Evolutionary conservation across 1,284 basidiomycete genomes (phyloP), one percentile per base, ranked within the genome.

Genomic region (Sporisorium sorghi): DNA sequence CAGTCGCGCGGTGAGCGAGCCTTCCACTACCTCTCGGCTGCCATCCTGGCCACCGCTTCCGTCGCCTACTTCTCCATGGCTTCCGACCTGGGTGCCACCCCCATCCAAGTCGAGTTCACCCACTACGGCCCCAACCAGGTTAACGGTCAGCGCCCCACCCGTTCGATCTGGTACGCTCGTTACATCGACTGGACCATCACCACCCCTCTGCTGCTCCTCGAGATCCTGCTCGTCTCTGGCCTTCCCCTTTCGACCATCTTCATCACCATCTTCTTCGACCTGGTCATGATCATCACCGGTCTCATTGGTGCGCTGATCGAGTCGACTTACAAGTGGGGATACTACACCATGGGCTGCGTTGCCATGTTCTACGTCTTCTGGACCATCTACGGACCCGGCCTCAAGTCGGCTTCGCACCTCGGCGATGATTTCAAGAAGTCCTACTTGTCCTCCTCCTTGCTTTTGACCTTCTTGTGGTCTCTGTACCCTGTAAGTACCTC

Each of bases 61-160:
- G 65, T 83, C 54, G 83, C 86, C 24, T 90, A 86, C 85, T 90
- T 89, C 82, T 85, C 86, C 19, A 88, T 90, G 87, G 90, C 90
- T 0, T 89, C 88, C 12, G 86, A 90, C 81, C 86, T 90, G 55
- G 90, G 90, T 28, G 85, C 85, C 49, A 87, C 89, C 4, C 85
- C 88, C 40, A 81, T 89, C 66, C 58, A 50, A 3, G 87, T 87
- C 59, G 88, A 89, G 78, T 90, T 88, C 79, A 68, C 78, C 42
- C 83, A 87, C 64, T 69, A 69, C 65, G 75, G 73, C 55, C 44
- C 50, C 17, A 26, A 55, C n/a, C n/a, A 51, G 40, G 48, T 54
- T 35, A 62, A 70, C 60, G 73, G 73, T 28, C 17, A 17, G 10
- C 67, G 56, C 26, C 72, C 76, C n/a, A 87, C 86, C 9, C 87